A percentile compares a stretch with the other conserved stretches of the same genome.
Conservation (phyloP, 1,284 basidiomycete species). For the Ustilago trichophora region DNA sequence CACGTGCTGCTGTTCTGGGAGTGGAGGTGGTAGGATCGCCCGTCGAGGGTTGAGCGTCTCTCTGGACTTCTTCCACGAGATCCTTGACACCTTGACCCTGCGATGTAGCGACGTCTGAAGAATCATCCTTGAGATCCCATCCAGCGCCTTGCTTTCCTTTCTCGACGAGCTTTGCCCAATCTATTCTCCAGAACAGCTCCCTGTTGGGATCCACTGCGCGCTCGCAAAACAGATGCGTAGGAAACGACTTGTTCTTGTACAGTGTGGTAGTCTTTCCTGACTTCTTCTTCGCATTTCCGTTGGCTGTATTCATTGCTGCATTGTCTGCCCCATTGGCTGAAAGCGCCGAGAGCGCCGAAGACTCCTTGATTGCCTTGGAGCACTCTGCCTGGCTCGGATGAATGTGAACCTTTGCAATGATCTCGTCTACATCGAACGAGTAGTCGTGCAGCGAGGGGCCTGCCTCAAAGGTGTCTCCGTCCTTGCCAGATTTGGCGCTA, state of each 20-base stretch:
- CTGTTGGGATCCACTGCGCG: constrained; percentile 47
- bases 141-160: constrained; percentile 36
- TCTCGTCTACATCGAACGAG: constrained; percentile 45
- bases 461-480: constrained; percentile 42
- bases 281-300: constrained; percentile 10
- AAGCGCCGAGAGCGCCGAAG: constrained; percentile 15
- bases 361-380: constrained; percentile 30
- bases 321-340: constrained; percentile 5
- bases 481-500: constrained; percentile 25
- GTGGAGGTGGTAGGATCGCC: background rate
- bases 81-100: constrained; percentile 47
- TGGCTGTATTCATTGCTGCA: background rate
- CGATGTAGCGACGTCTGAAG: constrained; percentile 29
- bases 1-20: constrained; percentile 5
- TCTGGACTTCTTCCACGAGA: constrained; percentile 37
- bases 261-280: constrained; percentile 10
- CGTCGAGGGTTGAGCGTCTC: constrained; percentile 6
- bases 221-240: constrained; percentile 46
- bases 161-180: constrained; percentile 38
- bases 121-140: constrained; percentile 49
- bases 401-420: constrained; percentile 39
- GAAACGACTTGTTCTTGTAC: constrained; percentile 44
- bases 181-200: constrained; percentile 51
- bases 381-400: constrained; percentile 22
- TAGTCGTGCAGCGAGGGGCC: constrained; percentile 45